Percentiles rank a stretch among this genome's conserved stretches.
These are phyloP conservation scores for Pleurotus giganteus DNA, from an alignment of 768 basidiomycete genomes.

Conservation along the genomic window DNA sequence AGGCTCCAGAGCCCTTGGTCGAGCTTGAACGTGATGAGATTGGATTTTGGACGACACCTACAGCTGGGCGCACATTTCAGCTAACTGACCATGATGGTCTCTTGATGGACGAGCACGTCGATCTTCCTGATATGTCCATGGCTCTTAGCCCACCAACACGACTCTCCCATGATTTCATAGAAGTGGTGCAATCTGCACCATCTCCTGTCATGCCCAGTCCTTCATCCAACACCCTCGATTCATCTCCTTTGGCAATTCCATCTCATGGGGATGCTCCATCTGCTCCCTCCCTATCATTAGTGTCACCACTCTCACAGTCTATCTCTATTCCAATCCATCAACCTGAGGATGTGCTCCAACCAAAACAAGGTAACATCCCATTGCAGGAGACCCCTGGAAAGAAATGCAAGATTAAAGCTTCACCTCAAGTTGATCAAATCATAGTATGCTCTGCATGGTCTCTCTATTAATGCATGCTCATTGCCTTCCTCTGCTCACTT, in stretches of 20 bases:
- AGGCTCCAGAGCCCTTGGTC: conserved; percentile 23
- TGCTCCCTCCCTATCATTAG: neutral
- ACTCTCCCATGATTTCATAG: conserved; percentile 6
- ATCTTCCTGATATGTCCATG: conserved; percentile 50
- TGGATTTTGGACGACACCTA: conserved; percentile 64
- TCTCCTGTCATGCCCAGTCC: neutral
- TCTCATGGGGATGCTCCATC: neutral
- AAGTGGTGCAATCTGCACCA: neutral
- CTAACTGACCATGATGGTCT: conserved; percentile 53
- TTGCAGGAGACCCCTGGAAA: conserved; percentile 9
- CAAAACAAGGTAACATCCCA: conserved; percentile 5
- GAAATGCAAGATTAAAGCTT: conserved; percentile 47
- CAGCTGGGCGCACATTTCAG: conserved; percentile 53
- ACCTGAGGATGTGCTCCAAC: neutral
- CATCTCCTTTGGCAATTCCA: neutral
- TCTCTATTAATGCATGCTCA: neutral
- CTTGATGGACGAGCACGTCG: conserved; percentile 60
- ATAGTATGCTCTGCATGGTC: conserved; percentile 42
- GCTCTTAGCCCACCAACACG: conserved; percentile 37
- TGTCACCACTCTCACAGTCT: neutral
- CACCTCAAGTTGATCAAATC: conserved; percentile 61
- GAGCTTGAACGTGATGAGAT: conserved; percentile 40
- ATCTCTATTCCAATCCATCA: neutral
- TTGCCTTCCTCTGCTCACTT: neutral
- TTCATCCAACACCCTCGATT: neutral